Percentiles rank a stretch among this genome's conserved stretches.
Conservation (phyloP, 352 stramenopile species). For the Phytophthora pinifolia region DNA sequence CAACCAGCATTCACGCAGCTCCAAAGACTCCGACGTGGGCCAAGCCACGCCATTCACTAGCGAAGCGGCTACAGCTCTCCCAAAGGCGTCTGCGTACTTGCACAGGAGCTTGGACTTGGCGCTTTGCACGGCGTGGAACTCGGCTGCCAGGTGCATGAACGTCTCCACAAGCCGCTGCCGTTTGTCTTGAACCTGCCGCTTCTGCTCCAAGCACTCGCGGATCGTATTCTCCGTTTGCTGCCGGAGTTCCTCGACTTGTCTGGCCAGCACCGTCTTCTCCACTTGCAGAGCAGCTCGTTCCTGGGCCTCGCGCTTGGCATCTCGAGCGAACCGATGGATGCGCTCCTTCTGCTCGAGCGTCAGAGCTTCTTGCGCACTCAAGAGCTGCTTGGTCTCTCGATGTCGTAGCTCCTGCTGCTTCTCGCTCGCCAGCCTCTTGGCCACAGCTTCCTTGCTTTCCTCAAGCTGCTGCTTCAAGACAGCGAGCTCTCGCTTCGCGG, state of each 20-base stretch:
- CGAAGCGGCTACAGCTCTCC: slow-evolving; percentile 7
- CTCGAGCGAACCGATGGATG: slow-evolving; percentile 50
- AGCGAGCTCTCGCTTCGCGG: slow-evolving; percentile 33
- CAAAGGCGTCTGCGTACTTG: slow-evolving; percentile 36
- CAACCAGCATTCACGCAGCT: slow-evolving; percentile 57
- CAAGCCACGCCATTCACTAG: slow-evolving; percentile 1
- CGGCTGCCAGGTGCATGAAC: slow-evolving; percentile 37
- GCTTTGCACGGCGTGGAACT: slow-evolving; percentile 41
- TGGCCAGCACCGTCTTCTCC: slow-evolving; percentile 42
- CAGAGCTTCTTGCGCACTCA: slow-evolving; percentile 36
- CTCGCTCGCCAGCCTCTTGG: slow-evolving; percentile 27
- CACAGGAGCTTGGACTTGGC: slow-evolving; percentile 50
- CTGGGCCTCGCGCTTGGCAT: slow-evolving; percentile 54
- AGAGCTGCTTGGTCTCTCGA: slow-evolving; percentile 36
- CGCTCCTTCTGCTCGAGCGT: slow-evolving; percentile 55
- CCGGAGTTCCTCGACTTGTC: slow-evolving; percentile 47
- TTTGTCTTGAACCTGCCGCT: slow-evolving; percentile 36
- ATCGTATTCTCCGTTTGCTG: slow-evolving; percentile 37
- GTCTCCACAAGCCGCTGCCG: slow-evolving; percentile 30
- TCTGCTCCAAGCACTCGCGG: slow-evolving; percentile 42
- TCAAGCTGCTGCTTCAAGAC: slow-evolving; percentile 44
- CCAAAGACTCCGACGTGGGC: slow-evolving; percentile 24
- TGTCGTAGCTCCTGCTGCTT: slow-evolving; percentile 48
- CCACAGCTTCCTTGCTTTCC: slow-evolving; percentile 44
- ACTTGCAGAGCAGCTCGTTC: slow-evolving; percentile 45